Percentiles rank a stretch among this genome's conserved stretches.
Conservation (phyloP, 73 alveolate species). For the Symbiodinium natans region DNA sequence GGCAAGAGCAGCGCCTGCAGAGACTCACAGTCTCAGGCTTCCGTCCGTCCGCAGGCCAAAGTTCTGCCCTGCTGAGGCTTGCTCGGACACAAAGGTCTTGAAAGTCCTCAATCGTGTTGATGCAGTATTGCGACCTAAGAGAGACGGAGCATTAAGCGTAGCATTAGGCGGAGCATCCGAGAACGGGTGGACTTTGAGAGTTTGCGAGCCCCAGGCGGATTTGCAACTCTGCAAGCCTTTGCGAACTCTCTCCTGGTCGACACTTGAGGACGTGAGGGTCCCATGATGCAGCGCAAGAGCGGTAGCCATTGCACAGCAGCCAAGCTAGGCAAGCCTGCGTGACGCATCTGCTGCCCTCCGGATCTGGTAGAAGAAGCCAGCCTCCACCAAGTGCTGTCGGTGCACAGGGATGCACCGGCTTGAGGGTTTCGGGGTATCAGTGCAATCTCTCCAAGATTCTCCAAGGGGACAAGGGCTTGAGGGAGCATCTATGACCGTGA, state of each 20-base stretch:
- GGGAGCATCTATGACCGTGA: neutral
- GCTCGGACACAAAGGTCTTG: slow-evolving; percentile 52
- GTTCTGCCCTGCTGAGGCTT: too few species aligned
- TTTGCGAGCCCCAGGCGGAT: neutral
- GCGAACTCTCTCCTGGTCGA: slow-evolving; percentile 49
- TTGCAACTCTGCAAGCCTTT: slow-evolving; percentile 18
- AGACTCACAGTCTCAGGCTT: neutral
- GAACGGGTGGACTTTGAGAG: too few species aligned
- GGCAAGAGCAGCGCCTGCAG: neutral
- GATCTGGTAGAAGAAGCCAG: slow-evolving; percentile 70
- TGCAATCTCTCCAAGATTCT: too few species aligned
- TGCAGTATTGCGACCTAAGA: neutral
- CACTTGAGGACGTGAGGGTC: too few species aligned
- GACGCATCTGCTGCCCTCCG: slow-evolving; percentile 42
- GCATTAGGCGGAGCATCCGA: too few species aligned
- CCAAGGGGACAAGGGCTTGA: neutral
- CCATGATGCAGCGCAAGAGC: too few species aligned
- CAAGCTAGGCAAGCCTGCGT: too few species aligned
- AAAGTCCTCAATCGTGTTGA: slow-evolving; percentile 56
- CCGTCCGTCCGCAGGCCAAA: too few species aligned
- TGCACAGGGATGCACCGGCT: too few species aligned
- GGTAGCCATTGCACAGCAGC: too few species aligned
- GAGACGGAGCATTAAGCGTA: too few species aligned
- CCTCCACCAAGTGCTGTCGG: neutral
- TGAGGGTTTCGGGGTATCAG: too few species aligned